Evolutionary conservation across 2,329 filamentous ascomycete genomes (phyloP), one percentile per base, ranked within the genome.

Genomic region (Bipolaris bicolor): DNA sequence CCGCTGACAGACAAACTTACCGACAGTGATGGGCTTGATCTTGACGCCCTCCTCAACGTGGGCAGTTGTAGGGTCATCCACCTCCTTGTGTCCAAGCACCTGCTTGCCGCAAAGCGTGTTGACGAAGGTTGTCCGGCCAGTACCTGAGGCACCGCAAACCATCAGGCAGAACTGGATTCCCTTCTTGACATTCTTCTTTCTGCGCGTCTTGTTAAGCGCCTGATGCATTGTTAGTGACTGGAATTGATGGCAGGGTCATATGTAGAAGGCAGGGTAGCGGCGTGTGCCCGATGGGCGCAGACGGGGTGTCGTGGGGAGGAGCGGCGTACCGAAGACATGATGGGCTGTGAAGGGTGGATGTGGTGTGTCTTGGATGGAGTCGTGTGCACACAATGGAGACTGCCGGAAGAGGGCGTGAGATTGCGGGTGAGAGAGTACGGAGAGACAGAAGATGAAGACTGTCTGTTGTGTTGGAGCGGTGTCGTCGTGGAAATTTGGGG

Each of bases 161-260:
- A 99, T 99, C 87, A 99, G 82, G 81, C 93, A 98, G 85, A 99
- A 99, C 86, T 99, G 95, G 77, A 99, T 98, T 78, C 95, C 95
- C 88, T 97, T 97, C 90, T 97, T 97, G 83, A 99, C 94, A 87
- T 99, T 98, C 91, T 99, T 99, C 94, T 99, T 99, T 82, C 92
- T 90, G 83, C 95, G 93, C 79, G 97, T 93, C 90, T 97, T 70
- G 82, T 97, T 70, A 81, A 96, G 73, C 60, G 72, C 73, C 74
- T 76, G 57, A 16, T 29, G 45, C 36, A 52, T 41, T 33, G 67
- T 76, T 66, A 76, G 74, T 63, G 60, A 60, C 62, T 9, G 61
- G 54, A 58, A 48, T 51, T 60, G 60, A 63, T 62, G 54, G 57
- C 55, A 57, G 31, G 57, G 52, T 60, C 46, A 45, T 60, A 26